Evolutionary conservation across 2,329 filamentous ascomycete genomes (phyloP).

Genomic region (Colletotrichum falcatum): DNA sequence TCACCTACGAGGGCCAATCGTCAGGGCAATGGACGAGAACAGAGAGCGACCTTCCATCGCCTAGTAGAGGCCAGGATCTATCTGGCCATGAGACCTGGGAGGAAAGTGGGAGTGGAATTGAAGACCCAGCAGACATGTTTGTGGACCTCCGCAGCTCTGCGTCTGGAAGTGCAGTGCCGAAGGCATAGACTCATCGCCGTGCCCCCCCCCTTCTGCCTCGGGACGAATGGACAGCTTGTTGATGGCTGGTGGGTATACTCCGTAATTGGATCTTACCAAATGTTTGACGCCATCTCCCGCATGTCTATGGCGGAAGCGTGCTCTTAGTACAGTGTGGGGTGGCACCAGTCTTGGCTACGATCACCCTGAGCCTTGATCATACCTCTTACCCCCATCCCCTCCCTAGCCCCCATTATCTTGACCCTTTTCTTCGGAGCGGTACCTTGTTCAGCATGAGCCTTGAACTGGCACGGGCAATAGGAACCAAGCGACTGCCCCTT

Average conservation of each 20-base stretch:
- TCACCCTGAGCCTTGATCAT: constrained; percentile 7
- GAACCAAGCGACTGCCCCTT: neutral
- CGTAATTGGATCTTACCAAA: neutral
- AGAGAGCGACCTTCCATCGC: constrained; percentile 17
- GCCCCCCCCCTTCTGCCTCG: neutral
- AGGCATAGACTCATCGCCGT: neutral
- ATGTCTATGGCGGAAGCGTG: neutral
- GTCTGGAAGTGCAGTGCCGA: constrained; percentile 19
- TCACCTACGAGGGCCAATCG: constrained; percentile 22
- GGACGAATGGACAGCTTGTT: neutral
- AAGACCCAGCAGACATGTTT: neutral
- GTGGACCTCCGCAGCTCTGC: neutral
- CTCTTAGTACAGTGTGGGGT: constrained; percentile 18
- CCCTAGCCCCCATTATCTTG: neutral
- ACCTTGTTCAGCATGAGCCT: constrained; percentile 10
- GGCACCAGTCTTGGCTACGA: constrained; percentile 16
- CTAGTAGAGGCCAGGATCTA: neutral
- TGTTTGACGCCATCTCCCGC: constrained; percentile 9
- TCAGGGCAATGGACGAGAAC: constrained; percentile 29
- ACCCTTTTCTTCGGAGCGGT: neutral
- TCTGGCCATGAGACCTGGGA: neutral
- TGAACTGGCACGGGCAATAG: neutral
- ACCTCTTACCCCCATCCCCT: constrained; percentile 5
- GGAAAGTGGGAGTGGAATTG: neutral
- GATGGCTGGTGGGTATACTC: neutral